These are phyloP conservation scores for Carex sylvatica DNA, from an alignment of 202 grass and related monocot genomes.

Conservation along the genomic window DNA sequence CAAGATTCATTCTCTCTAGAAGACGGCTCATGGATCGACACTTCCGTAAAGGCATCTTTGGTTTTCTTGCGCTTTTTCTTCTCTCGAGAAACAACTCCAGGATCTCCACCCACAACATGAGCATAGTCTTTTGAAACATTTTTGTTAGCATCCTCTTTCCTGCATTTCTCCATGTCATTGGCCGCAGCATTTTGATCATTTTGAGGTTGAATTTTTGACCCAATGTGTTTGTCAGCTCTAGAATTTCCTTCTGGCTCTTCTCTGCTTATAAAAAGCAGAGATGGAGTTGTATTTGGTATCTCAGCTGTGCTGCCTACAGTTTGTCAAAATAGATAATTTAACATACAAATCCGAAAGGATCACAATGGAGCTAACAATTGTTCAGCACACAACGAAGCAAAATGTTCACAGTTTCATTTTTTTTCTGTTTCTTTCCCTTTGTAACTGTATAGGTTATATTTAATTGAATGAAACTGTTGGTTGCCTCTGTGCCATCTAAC, in stretches of 20 bases:
- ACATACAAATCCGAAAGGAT: background rate
- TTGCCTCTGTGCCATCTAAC: background rate
- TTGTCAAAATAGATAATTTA: background rate
- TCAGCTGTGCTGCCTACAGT: background rate
- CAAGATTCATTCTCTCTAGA: background rate
- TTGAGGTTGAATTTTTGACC: background rate
- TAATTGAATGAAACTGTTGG: background rate
- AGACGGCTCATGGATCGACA: background rate
- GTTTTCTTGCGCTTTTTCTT: slow-evolving; percentile 23
- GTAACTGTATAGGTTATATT: background rate
- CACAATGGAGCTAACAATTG: background rate
- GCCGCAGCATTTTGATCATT: background rate
- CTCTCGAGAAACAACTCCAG: slow-evolving; percentile 7
- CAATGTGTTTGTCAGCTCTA: background rate
- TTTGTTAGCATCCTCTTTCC: background rate
- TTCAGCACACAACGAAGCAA: background rate
- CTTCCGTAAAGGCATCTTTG: slow-evolving; percentile 5
- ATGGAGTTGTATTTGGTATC: background rate
- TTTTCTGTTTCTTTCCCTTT: background rate
- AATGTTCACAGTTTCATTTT: background rate
- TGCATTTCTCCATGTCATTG: background rate
- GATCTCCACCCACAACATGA: background rate
- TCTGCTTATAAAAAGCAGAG: background rate
- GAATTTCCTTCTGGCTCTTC: background rate
- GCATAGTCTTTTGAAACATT: background rate